Evolutionary conservation across 2,329 filamentous ascomycete genomes (phyloP), one percentile per base, ranked within the genome.

Genomic region (Colletotrichum echinochloae): DNA sequence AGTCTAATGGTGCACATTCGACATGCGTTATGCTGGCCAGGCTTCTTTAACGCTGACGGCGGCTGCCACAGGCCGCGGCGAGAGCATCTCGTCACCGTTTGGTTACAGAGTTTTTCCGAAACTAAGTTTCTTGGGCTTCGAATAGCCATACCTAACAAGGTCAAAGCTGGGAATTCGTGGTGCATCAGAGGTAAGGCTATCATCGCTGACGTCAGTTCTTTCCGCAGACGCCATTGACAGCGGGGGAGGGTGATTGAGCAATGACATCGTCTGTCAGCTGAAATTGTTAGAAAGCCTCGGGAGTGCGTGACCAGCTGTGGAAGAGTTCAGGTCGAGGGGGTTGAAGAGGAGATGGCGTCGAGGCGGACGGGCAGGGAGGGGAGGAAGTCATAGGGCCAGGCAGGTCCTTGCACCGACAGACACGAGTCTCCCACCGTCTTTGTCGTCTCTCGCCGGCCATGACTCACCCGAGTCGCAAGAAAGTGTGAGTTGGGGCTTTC

Each of bases 181-280:
- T 37, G 30, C 23, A 52, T 14, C n/a, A 57, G 56, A 41, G 49
- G 44, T 46, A 59, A 37, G 35, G 41, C 35, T 37, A 30, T 39
- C 60, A 30, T 39, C 60, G 23, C 44, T 71, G 68, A 71, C 68
- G 68, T 71, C 68, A 71, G 68, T 71, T 35, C 64, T 37, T 57
- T 60, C 35, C 9, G 35, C 51, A 46, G 49, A 51, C n/a, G 28
- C 63, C n/a, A 48, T 44, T 67, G 68, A 71, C 68, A 63, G 68
- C 46, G 6, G 64, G 14, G 62, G n/a, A n/a, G n/a, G 41, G 51
- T 30, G 44, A 18, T 28, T 41, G 8, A 51, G 44, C 46, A 51
- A 67, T 71, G 64, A 54, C 64, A 71, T 71, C 46, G 64, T 59
- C 64, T 71, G 59, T 62, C 68, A 71, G 68, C 68, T 71, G 64